Conservation (phyloP, 2,329 filamentous ascomycete genomes). For the Didymella pinodella region DNA sequence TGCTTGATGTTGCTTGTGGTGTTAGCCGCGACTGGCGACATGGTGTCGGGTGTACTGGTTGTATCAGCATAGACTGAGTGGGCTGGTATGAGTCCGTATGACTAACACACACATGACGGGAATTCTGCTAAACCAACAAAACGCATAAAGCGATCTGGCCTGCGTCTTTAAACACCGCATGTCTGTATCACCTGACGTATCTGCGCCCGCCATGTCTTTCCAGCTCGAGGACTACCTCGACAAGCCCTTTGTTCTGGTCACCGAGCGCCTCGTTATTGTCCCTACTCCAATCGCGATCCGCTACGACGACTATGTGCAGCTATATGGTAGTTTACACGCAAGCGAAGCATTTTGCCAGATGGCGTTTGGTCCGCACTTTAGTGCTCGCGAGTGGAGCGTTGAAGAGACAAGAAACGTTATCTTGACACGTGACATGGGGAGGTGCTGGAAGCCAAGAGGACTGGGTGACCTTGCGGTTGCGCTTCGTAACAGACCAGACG, state of each 20-base stretch:
- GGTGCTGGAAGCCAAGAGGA: conserved; percentile 23
- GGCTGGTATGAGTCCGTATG: neutral
- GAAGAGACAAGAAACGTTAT: conserved; percentile 23
- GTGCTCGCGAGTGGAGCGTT: conserved; percentile 13
- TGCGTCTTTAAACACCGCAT: neutral
- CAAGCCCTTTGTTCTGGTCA: conserved; percentile 17
- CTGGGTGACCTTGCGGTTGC: conserved; percentile 29
- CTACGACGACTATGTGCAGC: conserved; percentile 8
- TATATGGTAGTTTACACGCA: conserved; percentile 23
- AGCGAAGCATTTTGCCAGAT: conserved; percentile 23
- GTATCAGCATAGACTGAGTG: neutral
- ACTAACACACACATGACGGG: neutral
- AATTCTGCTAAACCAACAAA: neutral
- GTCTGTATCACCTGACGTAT: neutral
- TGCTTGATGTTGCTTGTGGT: conserved; percentile 11
- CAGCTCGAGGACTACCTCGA: conserved; percentile 11
- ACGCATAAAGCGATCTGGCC: neutral
- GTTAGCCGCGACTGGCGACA: conserved; percentile 6
- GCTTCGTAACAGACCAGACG: conserved; percentile 7
- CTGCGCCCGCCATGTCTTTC: conserved; percentile 5
- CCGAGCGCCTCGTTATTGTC: conserved; percentile 21
- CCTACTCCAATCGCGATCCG: conserved; percentile 22
- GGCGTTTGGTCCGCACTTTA: conserved; percentile 23
- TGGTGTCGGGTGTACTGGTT: neutral
- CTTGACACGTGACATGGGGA: conserved; percentile 22